Evolutionary conservation across 2,329 filamentous ascomycete species (phyloP), one percentile per base, ranked within the genome.

Genomic region (Dothistroma septosporum): DNA sequence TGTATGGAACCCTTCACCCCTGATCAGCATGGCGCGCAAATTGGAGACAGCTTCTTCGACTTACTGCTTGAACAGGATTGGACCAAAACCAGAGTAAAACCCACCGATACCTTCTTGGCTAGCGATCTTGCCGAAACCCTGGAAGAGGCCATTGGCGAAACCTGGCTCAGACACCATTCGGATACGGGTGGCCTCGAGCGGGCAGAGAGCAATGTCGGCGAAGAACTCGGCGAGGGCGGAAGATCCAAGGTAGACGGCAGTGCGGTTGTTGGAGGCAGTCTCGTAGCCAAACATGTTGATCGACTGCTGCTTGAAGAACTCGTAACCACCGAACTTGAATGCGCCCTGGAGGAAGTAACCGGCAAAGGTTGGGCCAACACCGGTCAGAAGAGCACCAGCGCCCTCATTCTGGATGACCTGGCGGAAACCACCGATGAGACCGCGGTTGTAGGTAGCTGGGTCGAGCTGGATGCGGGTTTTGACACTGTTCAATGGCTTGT

Each of bases 381-480:
- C 91, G 70, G 91, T 95, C 77, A 91, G 82, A 73, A 96, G 87
- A 77, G 91, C 91, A 77, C 87, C 89, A 75, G 89, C 88, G 81
- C 91, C 91, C 83, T 95, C 91, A 70, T 86, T 89, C 73, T 84
- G 80, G 77, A 95, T 84, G 78, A 95, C 89, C 82, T 94, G 88
- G 74, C 85, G 85, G 87, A 95, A 92, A 73, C 89, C 89, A 76
- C 90, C 90, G 77, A 95, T 83, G 78, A 95, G 82, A 75, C 91
- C 91, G 73, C 83, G 85, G 87, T 95, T 95, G 85, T 94, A 95
- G 79, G 88, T 93, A 71, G 76, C 82, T 69, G 91, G 91, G 80
- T 95, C 91, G 77, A 96, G 90, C 84, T 96, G 91, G 79, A 95
- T 95, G 80, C 90, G 87, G 73, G 91, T 96, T 87, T 96, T 96